Percentiles rank a stretch among this genome's conserved stretches.
Evolutionary conservation across 768 basidiomycete species (phyloP).

Genomic region (Suillus fuscotomentosus): DNA sequence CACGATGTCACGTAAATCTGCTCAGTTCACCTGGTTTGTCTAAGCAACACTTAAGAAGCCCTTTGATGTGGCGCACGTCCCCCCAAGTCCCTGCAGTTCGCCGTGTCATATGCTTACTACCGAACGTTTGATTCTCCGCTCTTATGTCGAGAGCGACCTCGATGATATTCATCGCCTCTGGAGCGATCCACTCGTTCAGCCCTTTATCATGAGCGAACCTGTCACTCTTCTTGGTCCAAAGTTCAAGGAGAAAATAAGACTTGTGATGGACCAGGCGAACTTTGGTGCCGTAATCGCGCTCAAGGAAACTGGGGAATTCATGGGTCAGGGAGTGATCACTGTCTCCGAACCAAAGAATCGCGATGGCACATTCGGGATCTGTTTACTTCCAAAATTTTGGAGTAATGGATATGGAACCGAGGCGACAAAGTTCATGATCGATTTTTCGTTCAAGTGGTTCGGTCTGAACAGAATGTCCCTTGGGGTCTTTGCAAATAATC

Average conservation of each 20-base stretch:
- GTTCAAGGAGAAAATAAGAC: constrained; percentile 18
- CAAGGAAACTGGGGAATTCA: constrained; percentile 28
- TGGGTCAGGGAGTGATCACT: constrained; percentile 31
- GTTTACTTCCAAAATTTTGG: constrained; percentile 33
- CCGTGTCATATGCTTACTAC: constrained; percentile 26
- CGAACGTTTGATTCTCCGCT: constrained; percentile 32
- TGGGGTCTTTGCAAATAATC: constrained; percentile 37
- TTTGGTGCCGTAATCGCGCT: constrained; percentile 29
- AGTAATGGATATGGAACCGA: constrained; percentile 42
- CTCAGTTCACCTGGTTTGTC: background rate
- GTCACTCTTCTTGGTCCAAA: constrained; percentile 15
- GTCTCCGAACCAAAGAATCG: constrained; percentile 26
- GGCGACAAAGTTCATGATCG: constrained; percentile 38
- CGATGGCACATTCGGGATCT: constrained; percentile 33
- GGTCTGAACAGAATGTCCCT: constrained; percentile 41
- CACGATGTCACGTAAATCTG: background rate
- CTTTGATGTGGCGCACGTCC: background rate
- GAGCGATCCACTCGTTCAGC: constrained; percentile 29
- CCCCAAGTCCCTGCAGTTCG: background rate
- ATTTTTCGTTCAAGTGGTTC: constrained; percentile 39
- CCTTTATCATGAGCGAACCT: constrained; percentile 15
- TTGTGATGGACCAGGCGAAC: constrained; percentile 23
- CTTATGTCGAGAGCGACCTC: constrained; percentile 31
- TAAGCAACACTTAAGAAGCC: background rate
- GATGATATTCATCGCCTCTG: constrained; percentile 27